Evolutionary conservation across 352 stramenopile species (phyloP), one percentile per base, ranked within the genome.

Genomic region (Globisporangium alternatum): DNA sequence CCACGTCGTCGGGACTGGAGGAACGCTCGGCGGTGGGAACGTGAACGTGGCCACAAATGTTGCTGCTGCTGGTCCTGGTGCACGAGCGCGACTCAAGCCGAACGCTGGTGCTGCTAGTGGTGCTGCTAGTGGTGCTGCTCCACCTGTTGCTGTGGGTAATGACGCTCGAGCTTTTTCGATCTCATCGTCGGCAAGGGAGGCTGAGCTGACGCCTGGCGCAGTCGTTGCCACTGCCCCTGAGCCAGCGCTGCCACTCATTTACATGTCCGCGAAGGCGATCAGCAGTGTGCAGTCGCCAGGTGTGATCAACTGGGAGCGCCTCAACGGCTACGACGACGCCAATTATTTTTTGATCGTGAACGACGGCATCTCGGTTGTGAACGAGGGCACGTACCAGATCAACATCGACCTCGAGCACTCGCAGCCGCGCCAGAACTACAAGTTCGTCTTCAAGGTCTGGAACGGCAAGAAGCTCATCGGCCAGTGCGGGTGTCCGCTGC

Each of bases 371-470:
- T 56, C 45, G 13, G 60, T 80, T 30, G 61, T 73, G 10, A 66
- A 33, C 9, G 60, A 52, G 3, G 71, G 58, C 2, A 63, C 13
- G 30, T 76, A 70, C 41, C 74, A 76, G 56, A 54, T 80, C 56
- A 81, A 79, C 62, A 60, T 77, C 0, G 71, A 81, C 48, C 53
- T 81, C 8, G 55, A 72, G 30, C 65, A 76, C 60, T 78, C 67
- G 62, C 43, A n/a, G 39, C 30, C 31, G 21, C 48, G 5, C 6
- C 51, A 10, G n/a, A n/a, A 71, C 55, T 74, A 71, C 52, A 72
- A 69, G 15, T 69, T 66, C 57, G 55, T 70, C 37, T 81, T 78
- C 48, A 79, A 73, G 31, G 67, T 79, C n/a, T 81, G 67, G 69
- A 62, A 65, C 41, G 72, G 72, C 44, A 60, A 77, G 62, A 75